These are phyloP conservation scores for Yamadazyma dushanensis DNA, from an alignment of 1,139 yeast species.

Conservation along the genomic window DNA sequence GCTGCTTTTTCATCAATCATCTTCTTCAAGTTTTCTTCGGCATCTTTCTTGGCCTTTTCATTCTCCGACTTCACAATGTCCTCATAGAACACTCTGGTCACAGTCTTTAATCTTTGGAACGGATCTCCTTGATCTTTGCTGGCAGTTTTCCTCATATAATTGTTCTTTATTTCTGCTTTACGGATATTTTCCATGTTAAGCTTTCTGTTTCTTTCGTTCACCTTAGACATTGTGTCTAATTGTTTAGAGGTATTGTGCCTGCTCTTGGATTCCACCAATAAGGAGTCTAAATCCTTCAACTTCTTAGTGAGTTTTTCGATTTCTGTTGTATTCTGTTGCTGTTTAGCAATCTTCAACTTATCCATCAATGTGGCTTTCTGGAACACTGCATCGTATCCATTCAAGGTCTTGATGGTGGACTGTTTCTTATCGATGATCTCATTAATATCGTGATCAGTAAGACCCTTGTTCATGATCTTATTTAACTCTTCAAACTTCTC, in stretches of 20 bases:
- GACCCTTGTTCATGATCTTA: slow-evolving; percentile 59
- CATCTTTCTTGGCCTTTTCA: slow-evolving; percentile 45
- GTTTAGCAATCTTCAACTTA: slow-evolving; percentile 74
- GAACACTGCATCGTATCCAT: slow-evolving; percentile 71
- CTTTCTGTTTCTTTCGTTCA: slow-evolving; percentile 80
- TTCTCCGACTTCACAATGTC: slow-evolving; percentile 46
- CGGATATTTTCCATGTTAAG: slow-evolving; percentile 76
- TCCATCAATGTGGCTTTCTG: slow-evolving; percentile 73
- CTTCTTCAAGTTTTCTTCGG: slow-evolving; percentile 34
- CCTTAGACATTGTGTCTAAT: slow-evolving; percentile 52
- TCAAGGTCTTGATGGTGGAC: slow-evolving; percentile 49
- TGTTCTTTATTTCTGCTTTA: slow-evolving; percentile 71
- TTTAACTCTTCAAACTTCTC: slow-evolving; percentile 61
- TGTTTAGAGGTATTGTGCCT: slow-evolving; percentile 22
- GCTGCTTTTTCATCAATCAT: slow-evolving; percentile 37
- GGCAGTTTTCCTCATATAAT: slow-evolving; percentile 55
- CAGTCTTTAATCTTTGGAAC: slow-evolving; percentile 84
- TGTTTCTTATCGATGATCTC: slow-evolving; percentile 72
- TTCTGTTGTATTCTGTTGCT: slow-evolving; percentile 54
- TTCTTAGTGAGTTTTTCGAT: slow-evolving; percentile 53
- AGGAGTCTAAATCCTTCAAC: slow-evolving; percentile 30
- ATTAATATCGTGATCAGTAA: slow-evolving; percentile 77
- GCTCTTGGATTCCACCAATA: slow-evolving; percentile 26
- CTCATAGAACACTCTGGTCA: slow-evolving; percentile 77
- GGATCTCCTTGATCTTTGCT: slow-evolving; percentile 68